Evolutionary conservation across 768 basidiomycete genomes (phyloP).

Genomic region (Suillus subalutaceus): DNA sequence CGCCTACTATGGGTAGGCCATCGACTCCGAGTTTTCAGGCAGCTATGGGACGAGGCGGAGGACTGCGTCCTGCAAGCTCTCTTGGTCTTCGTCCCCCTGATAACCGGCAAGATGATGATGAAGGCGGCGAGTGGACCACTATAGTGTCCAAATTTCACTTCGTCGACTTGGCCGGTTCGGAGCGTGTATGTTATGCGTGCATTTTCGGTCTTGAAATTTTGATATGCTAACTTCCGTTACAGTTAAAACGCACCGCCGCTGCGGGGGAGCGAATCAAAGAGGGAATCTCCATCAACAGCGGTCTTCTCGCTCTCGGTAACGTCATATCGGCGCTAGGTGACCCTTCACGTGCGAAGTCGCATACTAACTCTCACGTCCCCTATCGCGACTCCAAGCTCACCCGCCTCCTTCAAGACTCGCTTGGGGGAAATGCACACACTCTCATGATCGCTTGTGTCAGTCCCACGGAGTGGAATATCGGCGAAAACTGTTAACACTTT

Average conservation of each 20-base stretch:
- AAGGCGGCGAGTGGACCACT: constrained; percentile 83
- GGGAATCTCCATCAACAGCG: constrained; percentile 98
- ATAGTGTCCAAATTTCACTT: constrained; percentile 97
- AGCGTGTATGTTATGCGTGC: constrained; percentile 63
- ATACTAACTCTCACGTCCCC: constrained; percentile 88
- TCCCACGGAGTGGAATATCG: constrained; percentile 92
- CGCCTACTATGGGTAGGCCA: constrained; percentile 79
- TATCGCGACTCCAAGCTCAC: constrained; percentile 99
- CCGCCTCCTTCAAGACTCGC: constrained; percentile 73
- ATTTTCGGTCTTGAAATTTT: neutral
- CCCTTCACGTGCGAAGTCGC: constrained; percentile 81
- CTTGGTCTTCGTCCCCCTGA: constrained; percentile 70
- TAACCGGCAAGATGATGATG: constrained; percentile 52
- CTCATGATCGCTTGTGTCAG: constrained; percentile 99
- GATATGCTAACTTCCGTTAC: constrained; percentile 24
- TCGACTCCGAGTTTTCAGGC: constrained; percentile 77
- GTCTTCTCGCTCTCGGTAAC: constrained; percentile 93
- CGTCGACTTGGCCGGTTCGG: constrained; percentile 96
- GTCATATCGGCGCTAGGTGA: constrained; percentile 98
- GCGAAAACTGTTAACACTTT: constrained; percentile 93
- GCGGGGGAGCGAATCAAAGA: constrained; percentile 97
- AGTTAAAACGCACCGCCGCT: constrained; percentile 96
- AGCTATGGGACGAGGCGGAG: constrained; percentile 70
- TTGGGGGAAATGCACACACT: constrained; percentile 97
- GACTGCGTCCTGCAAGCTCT: constrained; percentile 76